Percentiles rank a stretch among this genome's conserved stretches.
Conservation (phyloP, 192 early-diverging fungal genomes). For the Coemansia sp. region DNA sequence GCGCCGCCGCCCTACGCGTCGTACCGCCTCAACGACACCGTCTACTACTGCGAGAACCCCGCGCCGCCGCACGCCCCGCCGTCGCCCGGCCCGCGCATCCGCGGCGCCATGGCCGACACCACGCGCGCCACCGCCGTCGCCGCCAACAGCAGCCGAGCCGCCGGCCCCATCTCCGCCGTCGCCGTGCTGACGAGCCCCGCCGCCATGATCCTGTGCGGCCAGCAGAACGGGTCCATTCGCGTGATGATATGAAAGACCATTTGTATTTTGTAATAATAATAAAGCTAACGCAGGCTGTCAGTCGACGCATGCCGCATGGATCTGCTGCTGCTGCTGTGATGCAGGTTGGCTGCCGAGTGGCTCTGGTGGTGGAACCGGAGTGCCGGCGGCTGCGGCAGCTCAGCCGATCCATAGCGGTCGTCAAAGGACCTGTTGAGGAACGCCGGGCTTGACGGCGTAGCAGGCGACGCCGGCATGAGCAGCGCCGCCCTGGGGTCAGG, state of each 20-base stretch:
- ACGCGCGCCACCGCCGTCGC: constrained; percentile 12
- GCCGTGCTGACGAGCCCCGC: constrained; percentile 23
- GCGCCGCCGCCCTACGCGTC: constrained; percentile 40
- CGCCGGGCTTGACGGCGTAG: constrained; percentile 1
- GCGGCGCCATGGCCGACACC: constrained; percentile 10
- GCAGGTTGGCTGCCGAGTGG: constrained; percentile 26
- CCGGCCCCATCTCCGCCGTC: constrained; percentile 39
- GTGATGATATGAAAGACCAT: constrained; percentile 7
- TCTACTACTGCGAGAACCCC: constrained; percentile 52
- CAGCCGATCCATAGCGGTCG: not conserved
- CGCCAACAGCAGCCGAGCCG: constrained; percentile 27
- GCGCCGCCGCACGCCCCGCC: constrained; percentile 17
- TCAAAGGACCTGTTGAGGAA: constrained; percentile 15
- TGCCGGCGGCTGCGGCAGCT: constrained; percentile 19
- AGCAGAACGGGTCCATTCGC: constrained; percentile 44
- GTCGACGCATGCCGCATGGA: constrained; percentile 14
- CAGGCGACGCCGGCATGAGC: constrained; percentile 13
- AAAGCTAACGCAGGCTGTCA: constrained; percentile 16
- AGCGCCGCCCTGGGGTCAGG: not conserved
- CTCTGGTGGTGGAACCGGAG: constrained; percentile 41
- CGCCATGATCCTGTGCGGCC: constrained; percentile 40
- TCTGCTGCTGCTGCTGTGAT: constrained; percentile 11
- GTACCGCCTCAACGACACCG: constrained; percentile 44
- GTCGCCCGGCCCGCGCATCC: constrained; percentile 22
- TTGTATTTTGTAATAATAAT: no score